Conservation (phyloP, 805 yeast species). For the Zygosaccharomyces lentus region DNA sequence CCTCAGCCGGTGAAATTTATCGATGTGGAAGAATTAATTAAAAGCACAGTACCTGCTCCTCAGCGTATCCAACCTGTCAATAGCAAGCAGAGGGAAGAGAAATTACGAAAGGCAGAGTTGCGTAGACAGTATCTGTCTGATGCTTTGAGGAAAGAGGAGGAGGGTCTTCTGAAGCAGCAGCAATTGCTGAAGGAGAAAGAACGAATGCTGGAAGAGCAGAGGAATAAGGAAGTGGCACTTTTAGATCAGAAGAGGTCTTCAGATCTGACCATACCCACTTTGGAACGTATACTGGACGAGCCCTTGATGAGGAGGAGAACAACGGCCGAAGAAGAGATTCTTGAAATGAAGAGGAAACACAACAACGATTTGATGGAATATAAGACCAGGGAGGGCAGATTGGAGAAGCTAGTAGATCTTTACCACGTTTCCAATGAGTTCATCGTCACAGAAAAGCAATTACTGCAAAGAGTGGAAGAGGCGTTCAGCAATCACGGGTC, state of each 20-base stretch:
- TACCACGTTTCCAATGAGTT: slow-evolving; percentile 67
- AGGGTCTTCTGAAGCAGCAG: slow-evolving; percentile 39
- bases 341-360: slow-evolving; percentile 57
- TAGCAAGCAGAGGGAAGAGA: slow-evolving; percentile 28
- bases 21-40: slow-evolving; percentile 58
- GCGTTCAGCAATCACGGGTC: slow-evolving; percentile 26
- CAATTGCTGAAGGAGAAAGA: slow-evolving; percentile 35
- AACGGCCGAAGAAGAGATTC: slow-evolving; percentile 55
- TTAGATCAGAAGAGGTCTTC: slow-evolving; percentile 27
- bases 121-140: slow-evolving; percentile 69
- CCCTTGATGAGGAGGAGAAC: slow-evolving; percentile 73
- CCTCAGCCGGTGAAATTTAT: slow-evolving; percentile 50
- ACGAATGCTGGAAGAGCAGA: slow-evolving; percentile 35
- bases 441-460: slow-evolving; percentile 71
- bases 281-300: slow-evolving; percentile 60
- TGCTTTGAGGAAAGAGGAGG: slow-evolving; percentile 53
- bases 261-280: slow-evolving; percentile 71
- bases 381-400: slow-evolving; percentile 47
- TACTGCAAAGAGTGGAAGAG: slow-evolving; percentile 24
- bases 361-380: slow-evolving; percentile 60
- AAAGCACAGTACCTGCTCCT: slow-evolving; percentile 49
- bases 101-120: slow-evolving; percentile 46
- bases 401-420: slow-evolving; percentile 57
- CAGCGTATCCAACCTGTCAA: slow-evolving; percentile 24
- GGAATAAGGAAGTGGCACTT: slow-evolving; percentile 31